These are phyloP conservation scores for Penicillium sclerotigenum DNA, from an alignment of 2,329 filamentous ascomycete genomes.

Conservation along the genomic window DNA sequence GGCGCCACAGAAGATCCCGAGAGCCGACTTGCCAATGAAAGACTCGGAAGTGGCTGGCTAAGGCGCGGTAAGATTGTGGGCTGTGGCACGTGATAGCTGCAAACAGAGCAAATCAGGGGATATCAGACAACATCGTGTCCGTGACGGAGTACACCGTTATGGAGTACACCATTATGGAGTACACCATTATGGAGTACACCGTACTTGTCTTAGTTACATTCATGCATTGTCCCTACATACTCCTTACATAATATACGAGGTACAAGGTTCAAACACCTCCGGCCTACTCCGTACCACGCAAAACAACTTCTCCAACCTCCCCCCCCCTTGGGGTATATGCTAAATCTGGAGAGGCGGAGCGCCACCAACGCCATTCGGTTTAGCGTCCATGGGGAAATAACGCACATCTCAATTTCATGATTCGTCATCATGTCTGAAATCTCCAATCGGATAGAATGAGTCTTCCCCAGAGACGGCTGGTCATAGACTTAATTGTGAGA, in stretches of 20 bases:
- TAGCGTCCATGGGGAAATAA: conserved; percentile 1
- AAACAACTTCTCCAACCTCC: background rate
- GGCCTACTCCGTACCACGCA: background rate
- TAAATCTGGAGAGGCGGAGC: conserved; percentile 1
- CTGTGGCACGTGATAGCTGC: background rate
- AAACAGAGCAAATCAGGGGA: background rate
- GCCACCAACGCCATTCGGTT: conserved; percentile 12
- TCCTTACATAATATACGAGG: background rate
- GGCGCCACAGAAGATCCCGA: conserved; percentile 4
- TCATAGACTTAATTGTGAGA: background rate
- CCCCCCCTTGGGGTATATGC: background rate
- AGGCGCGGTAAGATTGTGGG: conserved; percentile 1
- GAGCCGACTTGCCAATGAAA: conserved; percentile 7
- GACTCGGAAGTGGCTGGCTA: background rate
- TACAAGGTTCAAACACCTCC: background rate
- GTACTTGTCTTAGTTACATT: too few relatives aligned
- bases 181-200: too few relatives aligned
- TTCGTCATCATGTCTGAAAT: conserved; percentile 2
- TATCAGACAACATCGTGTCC: too few relatives aligned
- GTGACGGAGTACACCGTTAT: too few relatives aligned
- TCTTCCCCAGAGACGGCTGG: background rate
- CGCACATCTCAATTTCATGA: conserved; percentile 2
- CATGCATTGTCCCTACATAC: too few relatives aligned
- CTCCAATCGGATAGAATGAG: background rate
- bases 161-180: too few relatives aligned